A percentile compares a stretch with the other conserved stretches of the same genome.
Evolutionary conservation across 2,329 filamentous ascomycete genomes (phyloP).

Genomic region (Xylariaceae sp.): DNA sequence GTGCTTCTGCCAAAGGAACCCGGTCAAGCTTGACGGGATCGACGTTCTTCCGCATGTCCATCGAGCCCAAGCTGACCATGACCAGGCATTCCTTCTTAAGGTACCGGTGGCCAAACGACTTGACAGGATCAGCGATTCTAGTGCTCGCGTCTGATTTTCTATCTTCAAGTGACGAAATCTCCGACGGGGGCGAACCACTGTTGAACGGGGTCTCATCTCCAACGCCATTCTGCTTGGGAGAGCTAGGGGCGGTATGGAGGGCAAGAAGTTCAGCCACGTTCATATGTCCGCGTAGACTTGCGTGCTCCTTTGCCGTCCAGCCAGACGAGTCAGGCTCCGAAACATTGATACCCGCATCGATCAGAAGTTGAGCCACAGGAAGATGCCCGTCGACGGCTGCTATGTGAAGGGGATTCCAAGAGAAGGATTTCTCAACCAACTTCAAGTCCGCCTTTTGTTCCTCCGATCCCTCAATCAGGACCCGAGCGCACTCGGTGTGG

Average conservation of each 20-base stretch:
- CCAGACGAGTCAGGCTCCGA: slow-evolving; percentile 76
- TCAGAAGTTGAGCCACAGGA: slow-evolving; percentile 66
- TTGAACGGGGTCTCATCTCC: slow-evolving; percentile 24
- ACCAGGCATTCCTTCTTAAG: slow-evolving; percentile 84
- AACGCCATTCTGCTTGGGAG: slow-evolving; percentile 27
- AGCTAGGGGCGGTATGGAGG: slow-evolving; percentile 40
- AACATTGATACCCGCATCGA: slow-evolving; percentile 71
- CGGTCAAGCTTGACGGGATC: slow-evolving; percentile 81
- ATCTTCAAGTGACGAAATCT: slow-evolving; percentile 56
- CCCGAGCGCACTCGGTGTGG: slow-evolving; percentile 71
- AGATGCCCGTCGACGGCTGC: slow-evolving; percentile 85
- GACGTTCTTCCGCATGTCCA: slow-evolving; percentile 81
- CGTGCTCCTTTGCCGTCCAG: slow-evolving; percentile 92
- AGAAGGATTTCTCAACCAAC: slow-evolving; percentile 73
- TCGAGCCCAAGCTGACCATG: slow-evolving; percentile 85
- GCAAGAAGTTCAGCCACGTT: slow-evolving; percentile 67
- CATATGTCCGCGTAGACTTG: slow-evolving; percentile 82
- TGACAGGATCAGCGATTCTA: slow-evolving; percentile 69
- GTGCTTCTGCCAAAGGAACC: slow-evolving; percentile 80
- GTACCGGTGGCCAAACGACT: slow-evolving; percentile 94
- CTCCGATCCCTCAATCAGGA: slow-evolving; percentile 64
- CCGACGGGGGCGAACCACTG: slow-evolving; percentile 40
- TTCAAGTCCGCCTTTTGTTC: slow-evolving; percentile 72
- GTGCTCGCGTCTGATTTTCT: slow-evolving; percentile 48
- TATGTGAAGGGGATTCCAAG: slow-evolving; percentile 93